Conservation (phyloP, 192 early-diverging fungal genomes). For the Umbelopsis isabellina region DNA sequence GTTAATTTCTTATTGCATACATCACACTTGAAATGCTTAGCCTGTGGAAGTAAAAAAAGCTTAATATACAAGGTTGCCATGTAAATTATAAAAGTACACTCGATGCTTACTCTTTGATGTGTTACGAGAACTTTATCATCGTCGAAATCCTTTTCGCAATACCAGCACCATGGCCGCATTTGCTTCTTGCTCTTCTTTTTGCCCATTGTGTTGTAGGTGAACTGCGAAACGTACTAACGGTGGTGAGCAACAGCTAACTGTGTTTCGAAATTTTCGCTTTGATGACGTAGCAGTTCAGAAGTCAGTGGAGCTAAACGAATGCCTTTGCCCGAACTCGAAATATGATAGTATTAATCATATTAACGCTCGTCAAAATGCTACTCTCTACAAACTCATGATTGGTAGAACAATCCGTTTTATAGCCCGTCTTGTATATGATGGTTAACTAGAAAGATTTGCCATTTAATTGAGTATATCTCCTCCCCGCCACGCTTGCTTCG, state of each 20-base stretch:
- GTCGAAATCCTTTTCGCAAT: slow-evolving; percentile 95
- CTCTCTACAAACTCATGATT: too few species aligned
- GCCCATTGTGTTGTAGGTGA: slow-evolving; percentile 38
- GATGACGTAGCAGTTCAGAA: slow-evolving; percentile 14
- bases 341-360: too few species aligned
- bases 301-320: too few species aligned
- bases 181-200: slow-evolving; percentile 73
- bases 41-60: slow-evolving; percentile 29
- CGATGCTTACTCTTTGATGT: slow-evolving; percentile 69
- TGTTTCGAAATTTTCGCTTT: not conserved
- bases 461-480: too few species aligned
- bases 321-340: too few species aligned
- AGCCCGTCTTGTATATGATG: too few species aligned
- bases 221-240: not conserved
- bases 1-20: slow-evolving; percentile 73
- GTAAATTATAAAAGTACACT: not conserved
- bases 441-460: too few species aligned
- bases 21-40: slow-evolving; percentile 93
- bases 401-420: too few species aligned
- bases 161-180: slow-evolving; percentile 85
- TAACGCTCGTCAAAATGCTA: too few species aligned
- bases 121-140: slow-evolving; percentile 92
- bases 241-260: not conserved
- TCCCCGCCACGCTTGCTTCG: too few species aligned
- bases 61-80: not conserved